phyloP scores from a whole-genome alignment of 1,139 yeast genomes.

The Yamadazyma atlantica region DNA sequence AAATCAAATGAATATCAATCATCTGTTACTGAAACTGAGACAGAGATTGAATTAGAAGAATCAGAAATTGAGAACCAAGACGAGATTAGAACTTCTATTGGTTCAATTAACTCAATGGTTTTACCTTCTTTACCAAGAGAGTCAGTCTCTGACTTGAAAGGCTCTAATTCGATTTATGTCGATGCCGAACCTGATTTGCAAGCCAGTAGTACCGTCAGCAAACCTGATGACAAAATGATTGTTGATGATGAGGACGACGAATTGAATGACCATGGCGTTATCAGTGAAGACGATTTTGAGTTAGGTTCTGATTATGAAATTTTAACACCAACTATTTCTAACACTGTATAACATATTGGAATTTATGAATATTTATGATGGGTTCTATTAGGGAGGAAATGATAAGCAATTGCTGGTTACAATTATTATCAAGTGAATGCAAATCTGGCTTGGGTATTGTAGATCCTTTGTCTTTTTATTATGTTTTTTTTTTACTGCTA shows the following conservation, averaged over 20 bases:
- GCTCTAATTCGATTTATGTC: slow-evolving; percentile 21
- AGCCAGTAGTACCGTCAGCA: slow-evolving; percentile 4
- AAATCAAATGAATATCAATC: slow-evolving; percentile 1
- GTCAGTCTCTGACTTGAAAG: slow-evolving; percentile 12
- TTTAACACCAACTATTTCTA: slow-evolving; percentile 26
- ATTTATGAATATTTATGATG: not conserved
- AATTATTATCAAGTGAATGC: not conserved
- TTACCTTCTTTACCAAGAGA: slow-evolving; percentile 37
- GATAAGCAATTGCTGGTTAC: not conserved
- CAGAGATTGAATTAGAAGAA: slow-evolving; percentile 4
- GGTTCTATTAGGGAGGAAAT: not conserved
- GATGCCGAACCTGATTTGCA: slow-evolving; percentile 19
- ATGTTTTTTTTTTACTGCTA: not conserved
- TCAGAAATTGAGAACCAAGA: not conserved
- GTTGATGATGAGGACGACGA: slow-evolving; percentile 21
- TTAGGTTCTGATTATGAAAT: slow-evolving; percentile 40
- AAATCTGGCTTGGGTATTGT: not conserved
- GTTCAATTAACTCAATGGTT: slow-evolving; percentile 33
- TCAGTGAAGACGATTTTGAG: slow-evolving; percentile 21
- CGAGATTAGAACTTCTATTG: slow-evolving; percentile 9
- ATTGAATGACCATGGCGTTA: slow-evolving; percentile 10
- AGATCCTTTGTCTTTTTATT: not conserved
- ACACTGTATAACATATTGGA: slow-evolving; percentile 2
- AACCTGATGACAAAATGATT: slow-evolving; percentile 19
- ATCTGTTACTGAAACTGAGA: slow-evolving; percentile 4